Evolutionary conservation across 805 yeast genomes (phyloP).

Genomic region (Ogataea pini): DNA sequence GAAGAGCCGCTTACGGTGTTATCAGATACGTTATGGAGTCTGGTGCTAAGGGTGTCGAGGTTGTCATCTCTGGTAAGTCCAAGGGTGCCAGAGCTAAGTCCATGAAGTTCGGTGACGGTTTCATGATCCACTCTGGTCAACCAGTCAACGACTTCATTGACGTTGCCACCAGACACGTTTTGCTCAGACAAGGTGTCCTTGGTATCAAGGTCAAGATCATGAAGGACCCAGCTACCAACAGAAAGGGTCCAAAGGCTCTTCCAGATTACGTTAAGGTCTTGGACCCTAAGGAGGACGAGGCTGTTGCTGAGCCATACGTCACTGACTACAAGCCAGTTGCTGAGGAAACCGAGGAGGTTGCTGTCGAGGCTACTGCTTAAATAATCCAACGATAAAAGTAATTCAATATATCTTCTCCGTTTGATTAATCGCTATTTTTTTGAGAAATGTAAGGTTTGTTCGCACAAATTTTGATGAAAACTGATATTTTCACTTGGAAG

Average conservation of each 20-base stretch:
- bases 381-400: conserved; percentile 1
- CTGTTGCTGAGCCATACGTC: conserved; percentile 77
- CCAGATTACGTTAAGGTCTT: conserved; percentile 92
- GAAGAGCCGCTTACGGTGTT: conserved; percentile 99
- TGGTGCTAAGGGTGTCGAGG: conserved; percentile 99
- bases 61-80: conserved; percentile 98
- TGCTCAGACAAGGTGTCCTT: conserved; percentile 99
- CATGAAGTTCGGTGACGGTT: conserved; percentile 99
- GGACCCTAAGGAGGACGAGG: conserved; percentile 94
- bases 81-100: conserved; percentile 99
- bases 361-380: conserved; percentile 36
- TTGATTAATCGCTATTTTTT: conserved; percentile 4
- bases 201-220: conserved; percentile 99
- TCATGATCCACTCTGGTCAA: conserved; percentile 99
- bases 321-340: conserved; percentile 63
- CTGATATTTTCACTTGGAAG: background rate
- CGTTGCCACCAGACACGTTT: conserved; percentile 98
- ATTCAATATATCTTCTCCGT: conserved; percentile 4
- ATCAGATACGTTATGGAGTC: conserved; percentile 99
- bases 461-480: background rate
- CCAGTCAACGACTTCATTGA: conserved; percentile 99
- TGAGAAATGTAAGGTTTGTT: too few relatives aligned
- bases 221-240: conserved; percentile 95
- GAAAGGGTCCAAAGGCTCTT: conserved; percentile 83
- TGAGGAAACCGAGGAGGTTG: conserved; percentile 37